Evolutionary conservation across 345 rosid genomes (phyloP).

Genomic region (Corchorus olitorius): DNA sequence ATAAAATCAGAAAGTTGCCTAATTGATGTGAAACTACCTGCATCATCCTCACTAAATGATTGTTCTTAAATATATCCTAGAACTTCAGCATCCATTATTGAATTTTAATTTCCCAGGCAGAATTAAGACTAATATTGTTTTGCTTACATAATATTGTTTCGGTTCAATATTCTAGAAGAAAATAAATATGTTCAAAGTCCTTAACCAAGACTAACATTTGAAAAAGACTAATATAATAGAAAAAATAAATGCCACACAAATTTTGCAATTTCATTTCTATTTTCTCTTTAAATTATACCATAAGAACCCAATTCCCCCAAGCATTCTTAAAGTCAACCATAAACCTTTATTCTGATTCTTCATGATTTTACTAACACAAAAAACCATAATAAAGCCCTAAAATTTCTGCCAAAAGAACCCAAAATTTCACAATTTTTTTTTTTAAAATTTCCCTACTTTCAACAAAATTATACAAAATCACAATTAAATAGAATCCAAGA

Average conservation of each 20-base stretch:
- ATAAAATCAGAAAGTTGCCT: too few species aligned
- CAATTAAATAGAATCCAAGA: slow-evolving; percentile 12
- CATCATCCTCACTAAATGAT: background rate
- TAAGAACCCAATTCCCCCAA: background rate
- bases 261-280: slow-evolving; percentile 8
- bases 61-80: background rate
- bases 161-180: slow-evolving; percentile 14
- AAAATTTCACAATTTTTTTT: background rate
- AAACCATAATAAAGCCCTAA: slow-evolving; percentile 19
- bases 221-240: background rate
- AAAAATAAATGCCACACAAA: slow-evolving; percentile 8
- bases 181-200: slow-evolving; percentile 6
- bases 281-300: background rate
- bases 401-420: background rate
- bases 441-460: background rate
- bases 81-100: background rate
- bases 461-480: background rate
- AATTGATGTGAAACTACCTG: too few species aligned
- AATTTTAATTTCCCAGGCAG: background rate
- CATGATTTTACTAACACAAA: slow-evolving; percentile 7
- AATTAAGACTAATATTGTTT: background rate
- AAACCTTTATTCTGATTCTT: slow-evolving; percentile 17
- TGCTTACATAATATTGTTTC: background rate
- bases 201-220: background rate
- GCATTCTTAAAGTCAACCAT: slow-evolving; percentile 18